Base-by-base conservation (phyloP, 192 early-diverging fungal genomes). In the Gorgonomyces haynaldii region DNA sequence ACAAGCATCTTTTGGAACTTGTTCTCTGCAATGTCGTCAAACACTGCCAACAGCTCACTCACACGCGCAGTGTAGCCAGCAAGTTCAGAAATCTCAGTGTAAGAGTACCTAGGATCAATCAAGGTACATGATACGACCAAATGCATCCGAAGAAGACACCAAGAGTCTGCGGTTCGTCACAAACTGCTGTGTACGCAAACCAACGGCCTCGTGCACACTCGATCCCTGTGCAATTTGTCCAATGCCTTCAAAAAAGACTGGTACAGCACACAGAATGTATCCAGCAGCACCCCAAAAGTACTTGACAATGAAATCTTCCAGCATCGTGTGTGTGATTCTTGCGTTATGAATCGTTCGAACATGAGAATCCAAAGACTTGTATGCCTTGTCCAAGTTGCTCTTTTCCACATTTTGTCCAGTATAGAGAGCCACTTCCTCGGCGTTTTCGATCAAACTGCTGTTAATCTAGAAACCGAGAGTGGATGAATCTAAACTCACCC, bases 271-370 rank as follows among this genome's bases (percentile, higher is more conserved):
- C 12, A 94, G 68, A 7, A 82, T 64, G 41, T 91, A 67, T 27
- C 91, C 91, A 45, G 81, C 79, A 1, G 90, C 91, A 52, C 90
- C 87, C 93, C 93, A 97, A 45, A 90, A 86, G 67, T 98, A 98
- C 62, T 98, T 98, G 66, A 98, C 88, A 20, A 96, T 73, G 71
- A 94, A 96, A 65, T 96, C 92, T 62, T 97, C 94, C 37, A 95
- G 64, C 90, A 97, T 94, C 19, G 83, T 76, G 59, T 96, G 85
- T 60, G 82, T 84, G 44, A 98, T 82, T 31, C 86, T 81, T 50
- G 84, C 72, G 16, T 77, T 79, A 67, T 85, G 89, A 26, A 91
- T 78, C 39, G 75, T 75, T 58, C 88, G 87, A 58, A 96, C 72
- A 57, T 98, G 94, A 34, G 74, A 74, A 37, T 90, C 80, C 20